Base-by-base conservation (phyloP, 768 basidiomycete genomes). In the Auriscalpium microsporum region DNA sequence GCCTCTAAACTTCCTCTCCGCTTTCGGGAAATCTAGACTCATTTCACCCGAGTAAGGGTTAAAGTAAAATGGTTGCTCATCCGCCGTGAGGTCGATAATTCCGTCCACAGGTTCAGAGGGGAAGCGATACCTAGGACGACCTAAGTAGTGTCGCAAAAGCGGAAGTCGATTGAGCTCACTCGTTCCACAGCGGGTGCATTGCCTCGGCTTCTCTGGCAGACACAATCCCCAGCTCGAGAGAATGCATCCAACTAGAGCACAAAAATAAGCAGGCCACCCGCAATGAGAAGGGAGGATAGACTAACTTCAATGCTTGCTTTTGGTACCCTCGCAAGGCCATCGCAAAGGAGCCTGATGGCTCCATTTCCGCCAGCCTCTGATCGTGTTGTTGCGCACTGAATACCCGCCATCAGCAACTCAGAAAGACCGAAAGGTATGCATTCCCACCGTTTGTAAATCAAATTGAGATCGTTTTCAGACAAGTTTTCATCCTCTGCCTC, bases 161-260 rank as follows among this genome's bases (percentile, higher is more conserved):
- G 53, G 48, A 51, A 53, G 55, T 45, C 4, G 19, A 3, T 40
- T 10, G 6, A 9, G 71, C 83, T 64, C 66, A 97, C 92, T 91
- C 82, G 73, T 86, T 86, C 94, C 94, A 98, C 8, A 98, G 70
- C 2, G 95, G 95, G 68, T 98, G 92, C 79, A 97, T 84, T 5
- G 87, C 88, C 14, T 67, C 74, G 13, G 78, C 78, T 65, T 84
- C 79, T 53, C 87, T 78, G 61, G 82, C 88, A 54, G 86, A 82
- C 59, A 76, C 74, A 17, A 82, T 76, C 3, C 88, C 89, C 2
- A 77, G 80, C 71, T 98, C 95, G 52, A 93, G 75, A 3, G 88
- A 87, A 60, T 83, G 73, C 94, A 96, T 94, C 94, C 94, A 98
- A 38, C 90, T 91, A 55, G 13, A 48, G 35, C 21, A n/a, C 13